Evolutionary conservation across 2,329 filamentous ascomycete species (phyloP), one percentile per base, ranked within the genome.

Genomic region (Diaporthe vexans): DNA sequence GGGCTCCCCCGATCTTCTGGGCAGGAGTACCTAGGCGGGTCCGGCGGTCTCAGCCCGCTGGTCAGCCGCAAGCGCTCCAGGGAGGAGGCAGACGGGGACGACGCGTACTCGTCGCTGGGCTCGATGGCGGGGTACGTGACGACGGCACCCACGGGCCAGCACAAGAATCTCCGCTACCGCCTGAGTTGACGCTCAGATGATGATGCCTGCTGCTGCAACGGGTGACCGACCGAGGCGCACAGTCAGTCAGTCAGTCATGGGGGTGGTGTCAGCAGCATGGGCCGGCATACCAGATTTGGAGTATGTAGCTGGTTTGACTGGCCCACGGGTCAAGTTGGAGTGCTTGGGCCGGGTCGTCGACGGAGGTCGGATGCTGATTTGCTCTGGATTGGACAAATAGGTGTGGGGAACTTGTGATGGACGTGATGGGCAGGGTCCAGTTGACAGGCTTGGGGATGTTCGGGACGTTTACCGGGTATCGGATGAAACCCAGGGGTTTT

Each of bases 1-100:
- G 72, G 68, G 26, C 54, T 74, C 15, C 10, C 72, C 4, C 61
- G 68, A 29, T n/a, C 59, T 10, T n/a, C 59, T 7, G 43, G 71
- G 17, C 57, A 59, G 24, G 74, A 72, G 13, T 76, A 76, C 26
- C 46, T 61, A 4, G 57, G 70, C 24, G 70, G 68, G 68, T 29
- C 40, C 48, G 46, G 68, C 51, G 68, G 68, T 43, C 56, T 76
- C 46, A 43, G 72, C 26, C 72, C 74, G 33, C 37, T 74, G 29
- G 43, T 76, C 17, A 69, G n/a, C 26, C 72, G 74, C 4, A 76
- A 76, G 63, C 69, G 74, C 26, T 40, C 52, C 48, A 70, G 72
- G 19, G 74, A 76, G 6, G 74, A 72, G 57, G 57, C 73, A 17
- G 74, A 76, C 9, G 68, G 71, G n/a, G 74, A 58, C 9, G 68